phyloP scores from a whole-genome alignment of 352 stramenopile genomes.

The Bremia lactucae region DNA sequence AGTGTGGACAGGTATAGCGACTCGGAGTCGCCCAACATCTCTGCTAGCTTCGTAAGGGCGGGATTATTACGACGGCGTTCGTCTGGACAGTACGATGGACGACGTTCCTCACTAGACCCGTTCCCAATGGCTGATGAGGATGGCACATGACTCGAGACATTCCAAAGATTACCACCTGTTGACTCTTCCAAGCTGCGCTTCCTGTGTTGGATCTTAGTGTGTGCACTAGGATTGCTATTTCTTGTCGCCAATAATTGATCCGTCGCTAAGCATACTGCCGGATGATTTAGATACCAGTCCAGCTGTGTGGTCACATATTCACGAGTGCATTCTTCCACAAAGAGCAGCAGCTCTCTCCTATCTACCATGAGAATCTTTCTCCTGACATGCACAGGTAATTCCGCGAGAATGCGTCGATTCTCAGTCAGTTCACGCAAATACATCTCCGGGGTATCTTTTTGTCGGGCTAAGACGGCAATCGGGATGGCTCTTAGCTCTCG shows the following conservation, averaged over 20 bases:
- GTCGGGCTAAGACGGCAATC: conserved; percentile 68
- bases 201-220: conserved; percentile 9
- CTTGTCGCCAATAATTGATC: conserved; percentile 10
- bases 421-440: conserved; percentile 76
- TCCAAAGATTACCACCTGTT: conserved; percentile 37
- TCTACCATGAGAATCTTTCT: conserved; percentile 78
- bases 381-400: conserved; percentile 71
- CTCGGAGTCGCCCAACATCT: conserved; percentile 79
- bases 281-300: conserved; percentile 56
- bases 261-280: conserved; percentile 8
- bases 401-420: conserved; percentile 64
- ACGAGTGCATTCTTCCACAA: conserved; percentile 65
- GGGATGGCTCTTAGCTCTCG: conserved; percentile 74
- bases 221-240: conserved; percentile 17
- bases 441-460: conserved; percentile 66
- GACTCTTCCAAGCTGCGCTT: conserved; percentile 27
- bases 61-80: conserved; percentile 61
- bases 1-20: conserved; percentile 68
- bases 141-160: conserved; percentile 61
- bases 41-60: conserved; percentile 47
- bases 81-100: conserved; percentile 32
- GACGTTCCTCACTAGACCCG: conserved; percentile 20
- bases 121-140: conserved; percentile 22
- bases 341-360: conserved; percentile 46
- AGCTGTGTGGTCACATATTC: conserved; percentile 61